Evolutionary conservation across 176 grass and related monocot genomes (phyloP).

Genomic region (Aegilops umbellulata): DNA sequence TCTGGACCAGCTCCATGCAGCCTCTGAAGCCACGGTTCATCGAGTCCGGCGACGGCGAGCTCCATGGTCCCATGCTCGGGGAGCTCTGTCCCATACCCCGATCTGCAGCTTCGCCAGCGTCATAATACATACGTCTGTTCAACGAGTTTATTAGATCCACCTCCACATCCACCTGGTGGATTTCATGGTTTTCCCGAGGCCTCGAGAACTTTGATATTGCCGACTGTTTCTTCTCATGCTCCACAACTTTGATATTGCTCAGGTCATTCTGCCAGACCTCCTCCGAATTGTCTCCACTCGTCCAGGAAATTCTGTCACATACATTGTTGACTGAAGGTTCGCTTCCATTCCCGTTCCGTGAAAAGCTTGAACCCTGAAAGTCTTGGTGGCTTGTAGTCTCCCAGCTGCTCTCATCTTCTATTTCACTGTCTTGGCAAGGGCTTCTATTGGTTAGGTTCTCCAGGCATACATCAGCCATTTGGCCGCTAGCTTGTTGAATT

Average conservation of each 20-base stretch:
- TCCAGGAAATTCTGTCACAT: constrained; percentile 46
- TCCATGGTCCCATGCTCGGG: constrained; percentile 59
- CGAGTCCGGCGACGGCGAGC: constrained; percentile 58
- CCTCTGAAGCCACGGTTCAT: constrained; percentile 65
- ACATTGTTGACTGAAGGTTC: constrained; percentile 63
- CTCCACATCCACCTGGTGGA: constrained; percentile 3
- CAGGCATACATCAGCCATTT: constrained; percentile 51
- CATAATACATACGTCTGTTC: constrained; percentile 38
- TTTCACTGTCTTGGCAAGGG: constrained; percentile 46
- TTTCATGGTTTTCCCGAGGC: constrained; percentile 52
- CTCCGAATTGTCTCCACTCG: constrained; percentile 34
- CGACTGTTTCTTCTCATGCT: constrained; percentile 66
- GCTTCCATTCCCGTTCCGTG: constrained; percentile 63
- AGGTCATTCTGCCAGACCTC: constrained; percentile 5
- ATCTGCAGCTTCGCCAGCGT: constrained; percentile 22
- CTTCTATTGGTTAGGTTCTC: constrained; percentile 48
- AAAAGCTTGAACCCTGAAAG: constrained; percentile 58
- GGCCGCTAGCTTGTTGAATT: constrained; percentile 37
- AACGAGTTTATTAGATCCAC: constrained; percentile 18
- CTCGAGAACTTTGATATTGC: constrained; percentile 76
- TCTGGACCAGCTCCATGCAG: constrained; percentile 84
- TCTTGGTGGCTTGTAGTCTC: constrained; percentile 76
- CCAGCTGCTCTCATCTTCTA: constrained; percentile 72
- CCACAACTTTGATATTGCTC: constrained; percentile 34
- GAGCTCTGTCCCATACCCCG: constrained; percentile 45